These are phyloP conservation scores for Conticribra guillardii DNA, from an alignment of 108 stramenopile species.

Conservation along the genomic window DNA sequence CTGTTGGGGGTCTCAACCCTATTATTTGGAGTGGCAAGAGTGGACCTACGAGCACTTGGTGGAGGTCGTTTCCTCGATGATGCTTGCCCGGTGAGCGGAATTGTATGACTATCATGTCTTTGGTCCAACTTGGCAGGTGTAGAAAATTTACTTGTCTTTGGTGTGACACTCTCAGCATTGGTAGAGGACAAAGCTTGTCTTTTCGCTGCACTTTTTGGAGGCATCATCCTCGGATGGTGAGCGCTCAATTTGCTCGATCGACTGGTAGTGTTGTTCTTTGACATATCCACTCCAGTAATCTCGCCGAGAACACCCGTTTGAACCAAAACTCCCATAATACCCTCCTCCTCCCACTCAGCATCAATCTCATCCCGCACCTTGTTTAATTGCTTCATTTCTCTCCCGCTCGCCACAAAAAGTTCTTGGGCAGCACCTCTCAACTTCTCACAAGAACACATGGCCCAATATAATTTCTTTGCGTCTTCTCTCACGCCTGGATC, in stretches of 20 bases:
- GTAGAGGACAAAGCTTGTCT: background rate
- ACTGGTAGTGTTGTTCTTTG: background rate
- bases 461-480: conserved; percentile 58
- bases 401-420: conserved; percentile 25
- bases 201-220: background rate
- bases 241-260: background rate
- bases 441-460: conserved; percentile 39
- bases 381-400: conserved; percentile 41
- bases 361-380: conserved; percentile 39
- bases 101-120: background rate
- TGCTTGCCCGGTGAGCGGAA: background rate
- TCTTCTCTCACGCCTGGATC: conserved; percentile 61
- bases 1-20: background rate
- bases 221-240: background rate
- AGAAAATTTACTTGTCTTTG: conserved; percentile 13
- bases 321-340: conserved; percentile 31
- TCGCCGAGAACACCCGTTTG: conserved; percentile 28
- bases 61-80: background rate
- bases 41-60: conserved; percentile 2
- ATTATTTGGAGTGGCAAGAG: background rate
- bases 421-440: conserved; percentile 15
- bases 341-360: conserved; percentile 52
- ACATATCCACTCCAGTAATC: background rate
- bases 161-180: background rate
- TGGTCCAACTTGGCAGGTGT: conserved; percentile 8